Conservation (phyloP, 129 eudicot genomes). For the Lonicera japonica region DNA sequence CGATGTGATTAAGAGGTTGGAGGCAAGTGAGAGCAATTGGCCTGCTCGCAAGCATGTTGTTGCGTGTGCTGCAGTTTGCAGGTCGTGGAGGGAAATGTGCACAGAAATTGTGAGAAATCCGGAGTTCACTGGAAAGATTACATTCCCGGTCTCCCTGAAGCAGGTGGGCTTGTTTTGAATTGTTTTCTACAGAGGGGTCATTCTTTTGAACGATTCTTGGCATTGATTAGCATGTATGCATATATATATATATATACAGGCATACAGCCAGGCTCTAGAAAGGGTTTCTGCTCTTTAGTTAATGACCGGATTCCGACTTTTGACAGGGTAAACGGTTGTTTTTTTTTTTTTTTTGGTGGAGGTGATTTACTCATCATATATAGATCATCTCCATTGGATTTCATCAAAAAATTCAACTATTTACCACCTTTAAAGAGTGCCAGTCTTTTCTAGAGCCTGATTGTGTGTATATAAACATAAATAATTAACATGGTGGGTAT, state of each 20-base stretch:
- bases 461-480: not conserved
- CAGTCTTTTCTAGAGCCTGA: too few relatives aligned
- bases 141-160: slow-evolving; percentile 82
- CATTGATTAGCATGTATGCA: too few relatives aligned
- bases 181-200: not conserved
- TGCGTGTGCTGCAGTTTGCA: slow-evolving; percentile 86
- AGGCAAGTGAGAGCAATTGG: slow-evolving; percentile 83
- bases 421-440: too few relatives aligned
- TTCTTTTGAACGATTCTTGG: not conserved
- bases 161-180: slow-evolving; percentile 40
- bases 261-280: too few relatives aligned
- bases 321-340: too few relatives aligned
- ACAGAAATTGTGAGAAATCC: slow-evolving; percentile 67
- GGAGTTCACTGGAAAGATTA: slow-evolving; percentile 71
- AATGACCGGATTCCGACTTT: too few relatives aligned
- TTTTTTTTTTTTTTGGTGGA: too few relatives aligned
- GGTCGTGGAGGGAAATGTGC: slow-evolving; percentile 93
- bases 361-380: too few relatives aligned
- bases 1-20: slow-evolving; percentile 83
- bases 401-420: too few relatives aligned
- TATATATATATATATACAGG: too few relatives aligned
- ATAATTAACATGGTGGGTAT: not conserved
- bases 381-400: too few relatives aligned
- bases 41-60: slow-evolving; percentile 83
- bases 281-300: too few relatives aligned